Evolutionary conservation across 2,329 filamentous ascomycete species (phyloP).

Genomic region (Xylariaceae sp.): DNA sequence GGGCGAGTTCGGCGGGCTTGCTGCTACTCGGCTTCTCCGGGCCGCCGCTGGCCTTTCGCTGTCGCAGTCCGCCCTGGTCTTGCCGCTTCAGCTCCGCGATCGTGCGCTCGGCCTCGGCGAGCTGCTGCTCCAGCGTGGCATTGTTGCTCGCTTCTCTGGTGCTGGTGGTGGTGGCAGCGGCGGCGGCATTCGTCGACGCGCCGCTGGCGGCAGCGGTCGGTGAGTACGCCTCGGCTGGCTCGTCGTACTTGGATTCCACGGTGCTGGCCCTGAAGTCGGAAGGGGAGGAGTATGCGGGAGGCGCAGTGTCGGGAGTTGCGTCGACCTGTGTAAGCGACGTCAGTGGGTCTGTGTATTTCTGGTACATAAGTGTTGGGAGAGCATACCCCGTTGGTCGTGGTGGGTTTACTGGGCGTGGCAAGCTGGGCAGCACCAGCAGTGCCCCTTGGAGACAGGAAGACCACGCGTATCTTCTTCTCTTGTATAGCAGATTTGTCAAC

Average conservation of each 20-base stretch:
- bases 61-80: conserved; percentile 62
- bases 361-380: conserved; percentile 2
- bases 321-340: conserved; percentile 18
- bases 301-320: conserved; percentile 37
- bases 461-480: conserved; percentile 93
- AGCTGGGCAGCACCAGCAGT: conserved; percentile 16
- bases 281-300: conserved; percentile 38
- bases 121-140: conserved; percentile 64
- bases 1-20: conserved; percentile 38
- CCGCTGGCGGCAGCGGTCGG: conserved; percentile 30
- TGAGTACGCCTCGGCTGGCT: too few relatives aligned
- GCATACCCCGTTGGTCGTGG: conserved; percentile 32
- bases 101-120: conserved; percentile 66
- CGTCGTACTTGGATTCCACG: conserved; percentile 23
- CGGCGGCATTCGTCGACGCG: conserved; percentile 36
- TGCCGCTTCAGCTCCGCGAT: conserved; percentile 63
- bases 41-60: conserved; percentile 62
- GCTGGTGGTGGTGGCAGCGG: conserved; percentile 41
- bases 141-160: conserved; percentile 36
- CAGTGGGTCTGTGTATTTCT: conserved; percentile 1
- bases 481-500: conserved; percentile 72
- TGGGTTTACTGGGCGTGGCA: conserved; percentile 34
- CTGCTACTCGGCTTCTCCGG: conserved; percentile 39
- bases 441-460: conserved; percentile 64
- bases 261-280: conserved; percentile 28